Base-by-base conservation (phyloP, 768 basidiomycete species). In the Amanita exitialis region DNA sequence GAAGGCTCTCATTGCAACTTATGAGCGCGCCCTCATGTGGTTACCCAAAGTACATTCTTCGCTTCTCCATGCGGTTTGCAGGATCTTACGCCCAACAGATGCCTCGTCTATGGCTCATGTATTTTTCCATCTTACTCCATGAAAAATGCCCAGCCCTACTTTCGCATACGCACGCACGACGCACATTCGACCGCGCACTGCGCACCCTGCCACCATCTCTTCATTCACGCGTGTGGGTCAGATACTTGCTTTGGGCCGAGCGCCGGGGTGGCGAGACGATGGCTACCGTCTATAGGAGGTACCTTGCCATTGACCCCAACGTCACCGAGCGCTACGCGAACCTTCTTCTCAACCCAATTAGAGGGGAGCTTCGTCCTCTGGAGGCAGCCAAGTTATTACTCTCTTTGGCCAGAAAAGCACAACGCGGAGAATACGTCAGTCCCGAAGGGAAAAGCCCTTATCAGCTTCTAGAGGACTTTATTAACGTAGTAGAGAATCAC, bases 381-480 rank as follows among this genome's bases (percentile, higher is more conserved):
- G 91, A 95, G 65, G 93, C 95, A 1, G 90, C 92, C 4, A 99
- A 99, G 62, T 75, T 95, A 13, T 73, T 96, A 20, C 74, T 99
- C 25, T 77, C 79, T 2, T 68, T 98, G 52, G 90, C 91, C 25
- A 78, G 92, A 48, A 86, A 86, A 61, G 90, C 95, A 2, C 75
- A 85, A 0, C 74, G 79, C 36, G 93, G 92, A 21, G 80, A 83
- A 53, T 97, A 96, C 61, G 72, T 71, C 12, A 91, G 90, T 53
- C 83, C 90, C 0, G 93, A 97, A 63, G 89, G 88, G 44, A 97
- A 97, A 69, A 94, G 92, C 53, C 86, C 95, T 1, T 97, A 96
- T 61, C 93, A 97, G 60, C 75, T 98, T 3, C 79, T 99, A 18
- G 82, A 83, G 48, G 90, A 96, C 56, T 98, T 88, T 76, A 78